Percentiles rank a stretch among this genome's conserved stretches.
These are phyloP conservation scores for Thermoascus crustaceus DNA, from an alignment of 2,329 filamentous ascomycete genomes.

Conservation along the genomic window DNA sequence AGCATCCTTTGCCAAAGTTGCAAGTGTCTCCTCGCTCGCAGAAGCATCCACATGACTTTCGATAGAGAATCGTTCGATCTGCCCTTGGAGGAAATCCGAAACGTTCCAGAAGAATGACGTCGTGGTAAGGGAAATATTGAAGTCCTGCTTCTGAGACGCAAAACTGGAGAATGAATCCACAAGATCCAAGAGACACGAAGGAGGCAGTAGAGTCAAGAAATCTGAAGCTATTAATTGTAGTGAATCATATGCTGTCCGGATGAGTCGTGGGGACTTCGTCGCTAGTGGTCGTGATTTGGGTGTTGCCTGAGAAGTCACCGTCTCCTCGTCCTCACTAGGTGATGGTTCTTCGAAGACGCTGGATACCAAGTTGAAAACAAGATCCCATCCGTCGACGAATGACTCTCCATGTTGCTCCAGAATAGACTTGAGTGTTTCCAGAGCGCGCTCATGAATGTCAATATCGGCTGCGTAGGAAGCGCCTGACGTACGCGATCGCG, in stretches of 20 bases:
- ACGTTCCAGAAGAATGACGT: constrained; percentile 95
- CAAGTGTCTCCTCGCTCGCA: constrained; percentile 49
- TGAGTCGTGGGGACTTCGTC: constrained; percentile 59
- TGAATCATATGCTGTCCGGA: constrained; percentile 80
- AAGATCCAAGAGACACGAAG: constrained; percentile 64
- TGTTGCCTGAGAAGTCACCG: constrained; percentile 14
- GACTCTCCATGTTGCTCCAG: constrained; percentile 84
- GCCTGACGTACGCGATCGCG: constrained; percentile 47
- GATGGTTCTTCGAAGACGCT: constrained; percentile 59
- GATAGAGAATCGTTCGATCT: constrained; percentile 35
- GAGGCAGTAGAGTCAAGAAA: constrained; percentile 67
- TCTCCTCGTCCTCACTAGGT: constrained; percentile 24
- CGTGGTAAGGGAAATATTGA: constrained; percentile 91
- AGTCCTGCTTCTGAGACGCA: constrained; percentile 77
- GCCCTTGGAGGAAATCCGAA: constrained; percentile 68
- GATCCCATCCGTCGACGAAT: constrained; percentile 73
- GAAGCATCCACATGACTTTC: constrained; percentile 33
- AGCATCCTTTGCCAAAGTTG: constrained; percentile 51
- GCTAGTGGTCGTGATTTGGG: constrained; percentile 10
- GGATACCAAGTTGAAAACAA: constrained; percentile 75
- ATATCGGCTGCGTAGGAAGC: constrained; percentile 57
- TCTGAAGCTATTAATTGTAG: constrained; percentile 91
- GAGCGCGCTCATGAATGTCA: constrained; percentile 69
- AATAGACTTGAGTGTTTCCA: constrained; percentile 73
- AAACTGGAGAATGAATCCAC: constrained; percentile 86